Evolutionary conservation across 768 basidiomycete species (phyloP).

Genomic region (Podaxis pistillaris): DNA sequence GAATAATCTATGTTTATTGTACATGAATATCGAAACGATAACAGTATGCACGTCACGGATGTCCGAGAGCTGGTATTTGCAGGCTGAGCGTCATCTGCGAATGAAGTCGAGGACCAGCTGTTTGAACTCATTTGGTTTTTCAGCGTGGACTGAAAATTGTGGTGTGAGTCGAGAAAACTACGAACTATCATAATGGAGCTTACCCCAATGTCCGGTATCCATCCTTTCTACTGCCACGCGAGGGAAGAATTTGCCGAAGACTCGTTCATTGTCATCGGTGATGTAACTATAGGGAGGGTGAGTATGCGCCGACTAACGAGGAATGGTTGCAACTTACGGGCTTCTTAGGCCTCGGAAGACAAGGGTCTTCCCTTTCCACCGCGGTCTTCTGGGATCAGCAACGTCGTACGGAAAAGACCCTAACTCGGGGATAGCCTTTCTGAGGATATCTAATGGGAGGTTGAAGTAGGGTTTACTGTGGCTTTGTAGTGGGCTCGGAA

Average conservation of each 20-base stretch:
- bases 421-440: conserved; percentile 58
- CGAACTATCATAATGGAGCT: conserved; percentile 18
- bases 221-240: conserved; percentile 57
- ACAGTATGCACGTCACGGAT: no score
- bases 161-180: background rate
- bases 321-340: conserved; percentile 42
- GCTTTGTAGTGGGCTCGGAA: conserved; percentile 28
- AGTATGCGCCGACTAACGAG: background rate
- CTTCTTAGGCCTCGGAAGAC: conserved; percentile 81
- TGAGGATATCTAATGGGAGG: conserved; percentile 69
- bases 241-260: conserved; percentile 73
- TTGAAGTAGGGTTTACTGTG: conserved; percentile 55
- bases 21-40: no score
- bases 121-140: conserved; percentile 65
- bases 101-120: conserved; percentile 34
- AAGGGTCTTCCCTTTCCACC: conserved; percentile 59
- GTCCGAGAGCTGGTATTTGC: no score
- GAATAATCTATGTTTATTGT: no score
- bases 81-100: background rate
- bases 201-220: conserved; percentile 88
- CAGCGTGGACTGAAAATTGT: conserved; percentile 66
- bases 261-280: conserved; percentile 64
- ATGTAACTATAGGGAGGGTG: conserved; percentile 52
- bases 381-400: conserved; percentile 40
- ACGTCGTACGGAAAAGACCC: conserved; percentile 74